These are phyloP conservation scores for Leishmania mexicana DNA, from an alignment of 208 protist species.

Conservation along the genomic window DNA sequence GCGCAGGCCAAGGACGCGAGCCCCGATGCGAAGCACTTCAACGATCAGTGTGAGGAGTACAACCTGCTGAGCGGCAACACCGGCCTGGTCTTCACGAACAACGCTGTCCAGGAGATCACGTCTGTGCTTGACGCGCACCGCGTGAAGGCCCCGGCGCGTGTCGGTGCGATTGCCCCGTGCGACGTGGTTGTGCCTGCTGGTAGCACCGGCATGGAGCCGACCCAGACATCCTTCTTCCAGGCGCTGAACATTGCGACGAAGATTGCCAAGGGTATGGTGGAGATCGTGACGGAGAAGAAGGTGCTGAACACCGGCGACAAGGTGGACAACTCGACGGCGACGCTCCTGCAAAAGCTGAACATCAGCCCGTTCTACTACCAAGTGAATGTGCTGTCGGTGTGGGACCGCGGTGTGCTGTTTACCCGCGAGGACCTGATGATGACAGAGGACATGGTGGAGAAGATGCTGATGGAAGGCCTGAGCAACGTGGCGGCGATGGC, in stretches of 20 bases:
- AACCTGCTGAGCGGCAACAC: conserved; percentile 95
- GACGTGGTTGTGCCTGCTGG: conserved; percentile 97
- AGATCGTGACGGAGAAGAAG: conserved; percentile 97
- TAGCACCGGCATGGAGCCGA: conserved; percentile 98
- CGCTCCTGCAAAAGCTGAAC: conserved; percentile 98
- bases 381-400: conserved; percentile 92
- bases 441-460: conserved; percentile 92
- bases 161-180: conserved; percentile 96
- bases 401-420: conserved; percentile 97
- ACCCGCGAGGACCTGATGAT: conserved; percentile 94
- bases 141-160: conserved; percentile 96
- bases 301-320: conserved; percentile 96
- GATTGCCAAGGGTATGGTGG: conserved; percentile 98
- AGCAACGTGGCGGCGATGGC: conserved; percentile 95
- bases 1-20: conserved; percentile 53
- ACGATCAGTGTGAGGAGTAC: conserved; percentile 54
- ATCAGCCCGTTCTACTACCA: conserved; percentile 99
- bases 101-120: conserved; percentile 90
- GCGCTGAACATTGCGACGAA: conserved; percentile 99
- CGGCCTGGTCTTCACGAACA: conserved; percentile 98
- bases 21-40: conserved; percentile 60
- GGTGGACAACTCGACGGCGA: conserved; percentile 97
- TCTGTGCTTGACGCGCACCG: conserved; percentile 87
- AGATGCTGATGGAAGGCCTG: conserved; percentile 90
- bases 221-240: conserved; percentile 99